Evolutionary conservation across 2,329 filamentous ascomycete genomes (phyloP).

Genomic region (Clathrospora elynae): DNA sequence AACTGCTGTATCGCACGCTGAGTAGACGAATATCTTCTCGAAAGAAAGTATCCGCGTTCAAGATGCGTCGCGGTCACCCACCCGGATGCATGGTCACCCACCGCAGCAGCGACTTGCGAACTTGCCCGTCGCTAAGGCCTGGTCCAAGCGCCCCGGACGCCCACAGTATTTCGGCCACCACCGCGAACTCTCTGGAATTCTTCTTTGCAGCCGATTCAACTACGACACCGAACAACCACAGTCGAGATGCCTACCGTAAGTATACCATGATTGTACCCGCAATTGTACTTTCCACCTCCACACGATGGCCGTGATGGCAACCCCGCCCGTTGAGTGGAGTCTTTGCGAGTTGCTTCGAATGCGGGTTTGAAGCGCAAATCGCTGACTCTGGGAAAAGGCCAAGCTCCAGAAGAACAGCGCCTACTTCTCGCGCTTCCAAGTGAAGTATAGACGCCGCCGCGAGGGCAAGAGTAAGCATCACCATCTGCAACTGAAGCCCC

Average conservation of each 20-base stretch:
- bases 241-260: constrained; percentile 57
- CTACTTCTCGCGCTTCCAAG: constrained; percentile 99
- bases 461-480: constrained; percentile 91
- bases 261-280: constrained; percentile 32
- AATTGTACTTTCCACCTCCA: constrained; percentile 11
- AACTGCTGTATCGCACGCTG: too few relatives aligned
- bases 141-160: constrained; percentile 18
- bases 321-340: constrained; percentile 45
- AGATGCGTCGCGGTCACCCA: constrained; percentile 9
- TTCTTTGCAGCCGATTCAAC: constrained; percentile 31
- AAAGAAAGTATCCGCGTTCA: not conserved
- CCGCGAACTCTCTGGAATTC: constrained; percentile 37
- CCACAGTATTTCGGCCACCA: constrained; percentile 14
- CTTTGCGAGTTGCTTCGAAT: constrained; percentile 91
- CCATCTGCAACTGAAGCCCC: not conserved
- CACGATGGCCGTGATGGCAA: constrained; percentile 23
- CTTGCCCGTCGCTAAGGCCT: constrained; percentile 18
- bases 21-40: not conserved
- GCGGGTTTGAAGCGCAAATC: constrained; percentile 96
- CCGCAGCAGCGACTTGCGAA: constrained; percentile 14
- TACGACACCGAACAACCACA: constrained; percentile 35
- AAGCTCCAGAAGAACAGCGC: constrained; percentile 97
- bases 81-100: constrained; percentile 13
- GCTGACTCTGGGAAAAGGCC: constrained; percentile 94
- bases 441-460: constrained; percentile 98